Conservation (phyloP, 768 basidiomycete species). For the Mycena vulgaris region DNA sequence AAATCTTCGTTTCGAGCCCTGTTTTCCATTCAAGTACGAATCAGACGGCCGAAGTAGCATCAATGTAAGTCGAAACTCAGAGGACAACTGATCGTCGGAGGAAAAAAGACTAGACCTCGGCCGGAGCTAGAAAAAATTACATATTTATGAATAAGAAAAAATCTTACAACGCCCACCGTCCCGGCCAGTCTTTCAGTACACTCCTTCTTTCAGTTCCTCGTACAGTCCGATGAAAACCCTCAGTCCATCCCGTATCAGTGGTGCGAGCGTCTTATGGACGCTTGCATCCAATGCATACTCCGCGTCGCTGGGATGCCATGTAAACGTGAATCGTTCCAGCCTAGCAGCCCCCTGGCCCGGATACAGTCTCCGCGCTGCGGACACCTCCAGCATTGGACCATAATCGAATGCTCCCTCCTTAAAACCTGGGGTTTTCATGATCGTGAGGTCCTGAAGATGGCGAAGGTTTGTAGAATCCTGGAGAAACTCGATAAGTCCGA, state of each 20-base stretch:
- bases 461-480: not conserved
- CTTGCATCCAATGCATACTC: not conserved
- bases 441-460: not conserved
- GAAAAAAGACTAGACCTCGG: no score
- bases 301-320: not conserved
- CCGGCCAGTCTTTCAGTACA: no score
- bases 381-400: not conserved
- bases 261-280: not conserved
- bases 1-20: no score
- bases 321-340: not conserved
- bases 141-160: no score
- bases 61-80: no score
- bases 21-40: no score
- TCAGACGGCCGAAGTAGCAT: no score
- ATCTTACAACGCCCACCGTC: no score
- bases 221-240: no score
- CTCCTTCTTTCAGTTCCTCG: no score
- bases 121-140: no score
- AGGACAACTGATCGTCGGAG: no score
- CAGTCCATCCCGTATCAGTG: not conserved
- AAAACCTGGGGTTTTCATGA: not conserved
- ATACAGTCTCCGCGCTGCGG: not conserved
- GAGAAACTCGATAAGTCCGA: not conserved
- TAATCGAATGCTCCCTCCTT: not conserved
- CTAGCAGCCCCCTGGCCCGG: not conserved